Conservation (phyloP, 495 filamentous ascomycete genomes). For the Trichoderma erinaceum region DNA sequence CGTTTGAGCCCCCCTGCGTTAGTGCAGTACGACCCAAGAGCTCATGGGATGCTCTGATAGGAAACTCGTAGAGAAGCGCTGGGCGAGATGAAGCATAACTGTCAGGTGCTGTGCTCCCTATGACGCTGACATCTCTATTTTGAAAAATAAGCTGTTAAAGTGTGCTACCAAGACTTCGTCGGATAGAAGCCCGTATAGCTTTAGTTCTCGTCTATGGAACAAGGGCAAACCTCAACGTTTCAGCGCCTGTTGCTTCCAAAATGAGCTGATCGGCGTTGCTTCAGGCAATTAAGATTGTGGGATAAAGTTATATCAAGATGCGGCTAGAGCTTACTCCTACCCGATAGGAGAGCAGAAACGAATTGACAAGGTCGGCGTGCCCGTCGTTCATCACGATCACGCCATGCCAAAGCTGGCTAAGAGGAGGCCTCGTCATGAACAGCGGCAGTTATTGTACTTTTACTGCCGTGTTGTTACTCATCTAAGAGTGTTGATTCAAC, state of each 20-base stretch:
- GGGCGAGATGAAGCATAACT: neutral
- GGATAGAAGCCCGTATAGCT: neutral
- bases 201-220: no score
- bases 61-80: neutral
- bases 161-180: neutral
- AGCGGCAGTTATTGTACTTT: neutral
- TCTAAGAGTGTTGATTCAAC: neutral
- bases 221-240: no score
- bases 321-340: no score
- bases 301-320: no score
- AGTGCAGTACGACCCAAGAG: slow-evolving; percentile 6
- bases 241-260: no score
- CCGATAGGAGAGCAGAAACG: no score
- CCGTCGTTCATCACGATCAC: neutral
- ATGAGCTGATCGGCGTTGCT: no score
- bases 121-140: neutral
- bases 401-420: neutral
- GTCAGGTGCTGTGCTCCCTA: neutral
- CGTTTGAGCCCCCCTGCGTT: slow-evolving; percentile 2
- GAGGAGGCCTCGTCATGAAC: neutral
- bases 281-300: no score
- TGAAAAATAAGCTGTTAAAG: neutral
- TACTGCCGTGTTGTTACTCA: no score
- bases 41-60: neutral
- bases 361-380: neutral